These are phyloP conservation scores for Mycena capillaripes DNA, from an alignment of 768 basidiomycete species.

Conservation along the genomic window DNA sequence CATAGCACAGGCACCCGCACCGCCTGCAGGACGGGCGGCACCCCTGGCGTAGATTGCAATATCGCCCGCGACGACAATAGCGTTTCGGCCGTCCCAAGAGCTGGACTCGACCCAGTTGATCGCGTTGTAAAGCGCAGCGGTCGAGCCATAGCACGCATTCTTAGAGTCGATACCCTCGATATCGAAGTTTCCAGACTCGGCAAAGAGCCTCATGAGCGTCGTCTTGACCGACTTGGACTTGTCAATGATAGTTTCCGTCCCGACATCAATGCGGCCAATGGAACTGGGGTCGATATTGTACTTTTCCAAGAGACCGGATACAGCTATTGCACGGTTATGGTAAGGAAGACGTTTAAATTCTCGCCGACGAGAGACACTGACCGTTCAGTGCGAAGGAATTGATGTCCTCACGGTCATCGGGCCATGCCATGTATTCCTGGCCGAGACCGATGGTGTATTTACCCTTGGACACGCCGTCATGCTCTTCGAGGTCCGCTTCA, in stretches of 20 bases:
- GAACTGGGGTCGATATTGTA: slow-evolving; percentile 96
- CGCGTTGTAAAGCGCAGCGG: slow-evolving; percentile 98
- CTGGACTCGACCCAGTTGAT: slow-evolving; percentile 98
- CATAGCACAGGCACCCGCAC: slow-evolving; percentile 95
- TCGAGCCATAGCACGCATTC: slow-evolving; percentile 99
- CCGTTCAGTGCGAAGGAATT: slow-evolving; percentile 97
- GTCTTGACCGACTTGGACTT: slow-evolving; percentile 99
- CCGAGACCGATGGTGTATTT: slow-evolving; percentile 99
- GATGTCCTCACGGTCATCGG: slow-evolving; percentile 98
- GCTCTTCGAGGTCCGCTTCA: slow-evolving; percentile 93
- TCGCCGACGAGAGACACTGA: slow-evolving; percentile 58
- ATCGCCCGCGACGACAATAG: slow-evolving; percentile 96
- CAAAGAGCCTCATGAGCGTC: slow-evolving; percentile 97
- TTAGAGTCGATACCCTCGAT: slow-evolving; percentile 99
- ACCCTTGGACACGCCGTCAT: slow-evolving; percentile 93
- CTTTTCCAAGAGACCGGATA: slow-evolving; percentile 90
- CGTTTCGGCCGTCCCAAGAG: slow-evolving; percentile 98
- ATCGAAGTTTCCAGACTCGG: slow-evolving; percentile 92
- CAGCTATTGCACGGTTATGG: slow-evolving; percentile 66
- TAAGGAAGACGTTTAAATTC: slow-evolving; percentile 16
- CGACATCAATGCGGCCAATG: slow-evolving; percentile 97
- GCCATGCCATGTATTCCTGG: slow-evolving; percentile 98
- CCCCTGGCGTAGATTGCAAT: slow-evolving; percentile 99
- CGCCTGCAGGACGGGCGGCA: slow-evolving; percentile 93
- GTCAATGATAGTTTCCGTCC: slow-evolving; percentile 99